Base-by-base conservation (phyloP, 2,329 filamentous ascomycete genomes). In the Alternaria novae-zelandiae region DNA sequence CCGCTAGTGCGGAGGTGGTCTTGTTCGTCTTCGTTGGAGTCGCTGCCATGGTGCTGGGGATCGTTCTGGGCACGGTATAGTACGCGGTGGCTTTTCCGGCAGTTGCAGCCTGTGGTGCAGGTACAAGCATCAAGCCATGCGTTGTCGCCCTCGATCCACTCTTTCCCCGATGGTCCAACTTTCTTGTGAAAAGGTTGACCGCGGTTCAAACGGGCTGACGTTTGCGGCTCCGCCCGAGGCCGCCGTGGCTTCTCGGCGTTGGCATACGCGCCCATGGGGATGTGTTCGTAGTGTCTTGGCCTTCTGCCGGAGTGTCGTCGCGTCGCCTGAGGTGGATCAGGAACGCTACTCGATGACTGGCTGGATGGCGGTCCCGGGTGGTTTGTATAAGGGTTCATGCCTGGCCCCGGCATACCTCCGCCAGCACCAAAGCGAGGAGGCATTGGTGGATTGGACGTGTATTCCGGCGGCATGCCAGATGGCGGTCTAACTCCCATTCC, bases 51-150 rank as follows among this genome's bases (percentile, higher is more conserved):
- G 4, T 32, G 23, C 5, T 15, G 49, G 8, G 49, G 44, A 8
- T 63, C 50, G 17, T 57, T 25, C 13, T 51, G 61, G 23, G 55
- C 43, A 41, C 71, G 63, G 60, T 76, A 76, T 11, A 76, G 28
- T 8, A 75, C 72, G 6, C 74, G 69, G 28, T 75, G 70, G 1
- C 74, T 72, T 32, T 74, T 73, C 11, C 74, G 66, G 57, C 74
- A 77, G 3, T 56, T 69, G 53, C 76, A 78, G 13, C 65, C 65
- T 8, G 66, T 73, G 1, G 74, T 75, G 56, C 76, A 78, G 5
- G 63, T 70, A 59, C 76, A 78, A 4, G 72, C 74, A 46, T 77
- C 74, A 1, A 78, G 70, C 41, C 71, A 76, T 2, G 66, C 51
- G 44, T 74, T 50, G 32, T 76, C 64, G 3, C 67, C 70, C 9